Evolutionary conservation across 2,329 filamentous ascomycete species (phyloP), one percentile per base, ranked within the genome.

Genomic region (Zymoseptoria brevis): DNA sequence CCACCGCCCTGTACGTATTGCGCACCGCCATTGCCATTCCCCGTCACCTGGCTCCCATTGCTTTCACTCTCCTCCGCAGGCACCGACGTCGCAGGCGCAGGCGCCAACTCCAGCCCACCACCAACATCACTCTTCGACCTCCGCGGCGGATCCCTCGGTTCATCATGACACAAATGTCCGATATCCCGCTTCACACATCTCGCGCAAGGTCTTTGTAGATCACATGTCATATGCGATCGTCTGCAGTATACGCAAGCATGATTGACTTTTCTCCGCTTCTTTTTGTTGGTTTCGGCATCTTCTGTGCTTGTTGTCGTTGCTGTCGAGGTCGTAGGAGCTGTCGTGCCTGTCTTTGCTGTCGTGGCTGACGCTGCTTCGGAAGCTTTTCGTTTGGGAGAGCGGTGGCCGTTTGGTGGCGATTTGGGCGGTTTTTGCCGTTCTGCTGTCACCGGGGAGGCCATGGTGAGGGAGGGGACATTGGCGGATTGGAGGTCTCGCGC

Each of bases 171-270:
- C 66, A 99, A 83, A 76, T 99, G 94, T 70, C 93, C 94, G 75
- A 99, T 99, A 78, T 96, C 96, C 72, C 94, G 87, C 79, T 97
- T 99, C 77, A 97, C 90, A 80, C 94, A 99, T 77, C 94, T 85
- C 70, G 90, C 93, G 83, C 94, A 99, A 71, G 94, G 94, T 74
- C 94, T 87, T 80, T 96, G 90, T 56, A 80, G 75, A 68, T 81
- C 79, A 71, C 79, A 81, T 58, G 79, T 81, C 79, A 81, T 81
- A 69, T 81, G 79, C 73, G 78, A 80, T 68, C 79, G 76, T 69
- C 79, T 63, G 53, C 77, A 81, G 68, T 81, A 81, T 52, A 81
- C 77, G 70, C 79, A 81, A 52, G 79, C 79, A 73, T 81, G 79
- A 69, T 80, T 81, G 72, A 82, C 79, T 69, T 81, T 60, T 9